A percentile compares a stretch with the other conserved stretches of the same genome.
These are phyloP conservation scores for Trichoderma gracile DNA, from an alignment of 2,329 filamentous ascomycete genomes.

Conservation along the genomic window DNA sequence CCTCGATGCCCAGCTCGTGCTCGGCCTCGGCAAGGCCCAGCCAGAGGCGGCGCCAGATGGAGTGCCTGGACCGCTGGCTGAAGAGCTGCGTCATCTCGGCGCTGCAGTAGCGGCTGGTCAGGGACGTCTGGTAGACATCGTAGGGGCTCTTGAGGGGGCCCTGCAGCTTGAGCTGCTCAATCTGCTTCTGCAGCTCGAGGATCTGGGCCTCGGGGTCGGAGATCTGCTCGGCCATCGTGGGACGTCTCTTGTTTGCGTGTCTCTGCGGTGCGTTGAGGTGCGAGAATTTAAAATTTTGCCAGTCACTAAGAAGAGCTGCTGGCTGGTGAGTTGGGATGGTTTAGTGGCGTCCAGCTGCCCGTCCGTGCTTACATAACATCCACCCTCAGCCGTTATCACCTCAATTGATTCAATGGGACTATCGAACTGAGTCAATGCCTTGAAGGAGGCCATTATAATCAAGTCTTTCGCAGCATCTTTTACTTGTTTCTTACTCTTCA, in stretches of 20 bases:
- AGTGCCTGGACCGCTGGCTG: constrained; percentile 70
- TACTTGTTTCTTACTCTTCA: too few species aligned
- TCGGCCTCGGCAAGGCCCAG: constrained; percentile 79
- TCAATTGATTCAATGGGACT: too few species aligned
- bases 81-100: constrained; percentile 78
- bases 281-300: too few species aligned
- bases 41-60: constrained; percentile 85
- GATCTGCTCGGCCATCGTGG: not conserved
- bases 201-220: not conserved
- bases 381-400: too few species aligned
- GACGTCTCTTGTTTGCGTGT: not conserved
- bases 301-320: too few species aligned
- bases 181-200: constrained; percentile 9
- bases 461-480: too few species aligned
- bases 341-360: too few species aligned
- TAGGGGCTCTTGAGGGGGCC: constrained; percentile 26
- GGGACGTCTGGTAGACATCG: constrained; percentile 60
- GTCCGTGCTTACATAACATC: too few species aligned
- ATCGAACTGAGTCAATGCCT: too few species aligned
- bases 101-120: constrained; percentile 72
- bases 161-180: constrained; percentile 1
- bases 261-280: too few species aligned
- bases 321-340: too few species aligned
- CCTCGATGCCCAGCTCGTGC: constrained; percentile 72
- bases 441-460: too few species aligned